A percentile compares a stretch with the other conserved stretches of the same genome.
phyloP scores from a whole-genome alignment of 768 basidiomycete genomes.

The Serendipita sp. region DNA sequence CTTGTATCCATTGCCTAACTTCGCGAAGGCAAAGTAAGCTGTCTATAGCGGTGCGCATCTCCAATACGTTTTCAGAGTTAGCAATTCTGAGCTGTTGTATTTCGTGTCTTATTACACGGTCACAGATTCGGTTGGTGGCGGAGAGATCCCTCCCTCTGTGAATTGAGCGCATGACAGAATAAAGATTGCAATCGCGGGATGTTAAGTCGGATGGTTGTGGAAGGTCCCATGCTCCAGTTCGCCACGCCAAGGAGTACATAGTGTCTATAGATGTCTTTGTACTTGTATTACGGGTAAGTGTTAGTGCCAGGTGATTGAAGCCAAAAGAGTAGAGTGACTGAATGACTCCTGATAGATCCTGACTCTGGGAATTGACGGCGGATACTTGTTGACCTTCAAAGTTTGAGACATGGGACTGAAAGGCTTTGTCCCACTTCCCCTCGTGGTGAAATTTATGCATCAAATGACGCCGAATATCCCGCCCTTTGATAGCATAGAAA shows the following conservation, averaged over 20 bases:
- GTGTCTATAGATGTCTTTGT: constrained; percentile 25
- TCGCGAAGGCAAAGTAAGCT: constrained; percentile 74
- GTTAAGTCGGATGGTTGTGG: constrained; percentile 39
- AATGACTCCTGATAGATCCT: constrained; percentile 34
- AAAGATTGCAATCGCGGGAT: constrained; percentile 45
- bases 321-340: constrained; percentile 79
- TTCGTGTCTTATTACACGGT: constrained; percentile 38
- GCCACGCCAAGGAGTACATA: constrained; percentile 77
- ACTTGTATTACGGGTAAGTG: constrained; percentile 31
- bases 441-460: constrained; percentile 84
- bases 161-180: constrained; percentile 64
- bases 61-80: constrained; percentile 64
- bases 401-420: constrained; percentile 75
- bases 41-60: constrained; percentile 50
- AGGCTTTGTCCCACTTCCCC: constrained; percentile 80
- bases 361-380: constrained; percentile 19
- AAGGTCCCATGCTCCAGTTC: constrained; percentile 90
- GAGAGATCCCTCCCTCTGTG: constrained; percentile 54
- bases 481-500: constrained; percentile 82
- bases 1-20: constrained; percentile 45
- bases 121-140: constrained; percentile 33
- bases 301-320: constrained; percentile 74
- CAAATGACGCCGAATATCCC: constrained; percentile 63
- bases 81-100: constrained; percentile 46
- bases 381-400: constrained; percentile 43